Evolutionary conservation across 1,284 basidiomycete species (phyloP), one percentile per base, ranked within the genome.

Genomic region (Porogramme epimiltina): DNA sequence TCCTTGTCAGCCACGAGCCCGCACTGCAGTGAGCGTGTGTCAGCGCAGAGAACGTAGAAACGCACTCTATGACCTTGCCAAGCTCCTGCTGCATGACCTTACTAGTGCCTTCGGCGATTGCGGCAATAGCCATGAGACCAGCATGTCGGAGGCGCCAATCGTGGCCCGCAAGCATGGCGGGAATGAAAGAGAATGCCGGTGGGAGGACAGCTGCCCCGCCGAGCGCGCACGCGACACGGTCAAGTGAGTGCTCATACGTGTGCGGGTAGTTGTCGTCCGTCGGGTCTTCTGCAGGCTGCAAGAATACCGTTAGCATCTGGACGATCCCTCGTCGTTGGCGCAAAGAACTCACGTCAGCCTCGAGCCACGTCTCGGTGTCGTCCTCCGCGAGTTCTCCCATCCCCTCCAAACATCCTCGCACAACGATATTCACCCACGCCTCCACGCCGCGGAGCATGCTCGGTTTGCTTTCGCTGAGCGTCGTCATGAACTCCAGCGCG

Each of bases 91-190:
- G 79, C 83, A 91, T 88, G 26, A 89, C 79, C 78, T 87, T 84
- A 40, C 78, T 82, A 0, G 87, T 90, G 1, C 87, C 89, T 67
- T 92, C 89, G 0, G 81, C 88, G 53, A 91, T 86, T 0, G 86
- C 80, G 0, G 87, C 87, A 48, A 91, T 86, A 0, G 89, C 88
- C 81, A 91, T 89, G 18, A 94, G 70, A 5, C 87, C 90, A 0
- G 89, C 88, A 61, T 94, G 91, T 37, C 91, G 76, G 28, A 84
- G 78, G 44, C 88, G 76, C 92, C 91, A 95, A 66, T 93, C 89
- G 52, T 84, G 87, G 46, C 77, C 82, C 0, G 79, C 80, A 42
- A 95, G 75, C 83, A 94, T 89, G 0, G 81, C 83, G 0, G 89
- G 87, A 18, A 92, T 90, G 55, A 85, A 83, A 68, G 86, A 80